Evolutionary conservation across 1,284 basidiomycete species (phyloP).

Genomic region (Somion occarium): DNA sequence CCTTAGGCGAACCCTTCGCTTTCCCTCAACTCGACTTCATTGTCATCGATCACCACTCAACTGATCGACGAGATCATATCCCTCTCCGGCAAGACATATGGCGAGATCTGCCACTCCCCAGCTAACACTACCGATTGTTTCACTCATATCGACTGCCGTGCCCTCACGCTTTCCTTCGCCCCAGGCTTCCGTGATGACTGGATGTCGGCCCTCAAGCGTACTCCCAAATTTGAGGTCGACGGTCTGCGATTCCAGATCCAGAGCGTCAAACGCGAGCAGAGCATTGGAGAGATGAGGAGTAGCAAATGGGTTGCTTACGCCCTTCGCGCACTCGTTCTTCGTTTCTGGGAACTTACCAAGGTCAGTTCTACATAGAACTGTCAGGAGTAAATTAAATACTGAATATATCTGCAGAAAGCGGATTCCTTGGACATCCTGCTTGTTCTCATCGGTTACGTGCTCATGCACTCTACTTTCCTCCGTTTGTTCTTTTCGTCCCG

Average conservation of each 20-base stretch:
- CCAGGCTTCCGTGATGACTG: conserved; percentile 49
- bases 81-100: conserved; percentile 32
- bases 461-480: conserved; percentile 96
- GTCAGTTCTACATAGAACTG: too few species aligned
- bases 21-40: conserved; percentile 25
- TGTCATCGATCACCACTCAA: conserved; percentile 44
- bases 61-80: conserved; percentile 39
- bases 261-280: conserved; percentile 35
- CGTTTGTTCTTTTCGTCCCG: conserved; percentile 85
- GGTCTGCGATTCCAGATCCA: conserved; percentile 41
- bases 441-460: conserved; percentile 90
- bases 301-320: conserved; percentile 88
- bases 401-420: conserved; percentile 57
- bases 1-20: conserved; percentile 13
- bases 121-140: conserved; percentile 35
- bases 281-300: conserved; percentile 64
- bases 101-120: conserved; percentile 25
- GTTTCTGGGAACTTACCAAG: conserved; percentile 87
- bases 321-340: conserved; percentile 68
- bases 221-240: conserved; percentile 31
- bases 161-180: conserved; percentile 56
- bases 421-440: conserved; percentile 95
- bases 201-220: conserved; percentile 37
- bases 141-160: conserved; percentile 36
- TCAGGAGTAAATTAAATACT: not conserved